Evolutionary conservation across 306 rosid species (phyloP).

Genomic region (Acacia confusa): DNA sequence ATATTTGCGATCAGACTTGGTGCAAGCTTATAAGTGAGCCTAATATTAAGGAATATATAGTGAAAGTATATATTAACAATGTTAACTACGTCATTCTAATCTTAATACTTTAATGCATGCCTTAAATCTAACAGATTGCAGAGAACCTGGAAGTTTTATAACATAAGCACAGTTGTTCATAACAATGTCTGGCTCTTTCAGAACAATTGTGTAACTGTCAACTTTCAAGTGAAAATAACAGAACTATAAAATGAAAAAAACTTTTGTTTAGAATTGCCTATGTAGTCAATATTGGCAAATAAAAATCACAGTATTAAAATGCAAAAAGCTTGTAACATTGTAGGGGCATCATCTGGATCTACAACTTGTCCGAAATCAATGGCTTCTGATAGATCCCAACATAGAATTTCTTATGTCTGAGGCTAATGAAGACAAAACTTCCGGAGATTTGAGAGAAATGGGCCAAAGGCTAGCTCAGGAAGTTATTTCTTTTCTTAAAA

Average conservation of each 20-base stretch:
- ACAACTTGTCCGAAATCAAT: conserved; percentile 85
- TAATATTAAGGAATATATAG: background rate
- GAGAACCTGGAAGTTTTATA: background rate
- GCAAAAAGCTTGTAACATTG: conserved; percentile 18
- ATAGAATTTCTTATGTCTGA: conserved; percentile 82
- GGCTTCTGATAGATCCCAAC: conserved; percentile 85
- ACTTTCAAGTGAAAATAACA: conserved; percentile 2
- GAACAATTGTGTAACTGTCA: background rate
- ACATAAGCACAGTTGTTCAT: background rate
- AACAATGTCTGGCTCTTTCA: background rate
- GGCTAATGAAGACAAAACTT: conserved; percentile 82
- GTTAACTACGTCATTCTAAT: background rate
- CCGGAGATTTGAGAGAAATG: conserved; percentile 96
- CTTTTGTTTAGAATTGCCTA: background rate
- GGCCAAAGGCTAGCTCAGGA: conserved; percentile 85
- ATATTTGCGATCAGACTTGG: conserved; percentile 3
- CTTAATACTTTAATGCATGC: background rate
- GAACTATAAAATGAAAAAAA: background rate
- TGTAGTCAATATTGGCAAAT: background rate
- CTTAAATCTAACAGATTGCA: background rate
- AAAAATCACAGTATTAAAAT: background rate
- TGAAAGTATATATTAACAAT: background rate
- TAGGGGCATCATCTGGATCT: conserved; percentile 94
- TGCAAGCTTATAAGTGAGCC: background rate
- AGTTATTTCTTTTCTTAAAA: conserved; percentile 72